Base-by-base conservation (phyloP, 768 basidiomycete genomes). In the Boletus subparvulus region DNA sequence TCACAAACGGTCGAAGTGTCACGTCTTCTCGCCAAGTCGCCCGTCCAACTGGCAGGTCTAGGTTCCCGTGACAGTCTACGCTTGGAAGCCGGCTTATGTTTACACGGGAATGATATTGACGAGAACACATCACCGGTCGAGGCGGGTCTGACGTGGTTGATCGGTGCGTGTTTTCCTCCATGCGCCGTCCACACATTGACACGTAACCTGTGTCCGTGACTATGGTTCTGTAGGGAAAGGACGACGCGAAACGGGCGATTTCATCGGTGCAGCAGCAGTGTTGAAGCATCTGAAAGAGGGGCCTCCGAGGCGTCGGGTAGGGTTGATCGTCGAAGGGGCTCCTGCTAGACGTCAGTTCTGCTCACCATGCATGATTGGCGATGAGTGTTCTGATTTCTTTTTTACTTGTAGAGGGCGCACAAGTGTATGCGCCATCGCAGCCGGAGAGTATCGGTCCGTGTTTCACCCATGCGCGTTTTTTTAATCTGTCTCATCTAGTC, bases 31-130 rank as follows among this genome's bases (percentile, higher is more conserved):
- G 73, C 89, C 13, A 76, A 79, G 24, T 77, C 83, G 41, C 73
- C 79, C 4, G 90, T 97, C 3, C 86, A 91, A 69, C 79, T 97
- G 6, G 86, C 90, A 0, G 96, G 97, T 14, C 83, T 99, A 5
- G 96, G 92, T 28, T 92, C 95, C 4, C 82, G 97, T 37, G 97
- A 98, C 69, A 92, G 89, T 60, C 76, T 99, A n/a, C 84, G 96
- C 24, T 77, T 98, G 41, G 97, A 98, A 73, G 96, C 96, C 0
- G 96, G 96, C 12, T 88, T 98, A 86, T 98, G 96, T 72, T 77
- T 99, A 33, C 97, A 98, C 67, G 97, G 97, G 0, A 87, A 92
- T 62, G 96, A 98, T 65, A 76, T 98, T 16, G 89, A 95, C 69
- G 95, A 98, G 73, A 77, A 77, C 43, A 92, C 88, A 3, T 85